Percentiles rank a stretch among this genome's conserved stretches.
Conservation (phyloP, 768 basidiomycete genomes). For the Suillus occidentalis region DNA sequence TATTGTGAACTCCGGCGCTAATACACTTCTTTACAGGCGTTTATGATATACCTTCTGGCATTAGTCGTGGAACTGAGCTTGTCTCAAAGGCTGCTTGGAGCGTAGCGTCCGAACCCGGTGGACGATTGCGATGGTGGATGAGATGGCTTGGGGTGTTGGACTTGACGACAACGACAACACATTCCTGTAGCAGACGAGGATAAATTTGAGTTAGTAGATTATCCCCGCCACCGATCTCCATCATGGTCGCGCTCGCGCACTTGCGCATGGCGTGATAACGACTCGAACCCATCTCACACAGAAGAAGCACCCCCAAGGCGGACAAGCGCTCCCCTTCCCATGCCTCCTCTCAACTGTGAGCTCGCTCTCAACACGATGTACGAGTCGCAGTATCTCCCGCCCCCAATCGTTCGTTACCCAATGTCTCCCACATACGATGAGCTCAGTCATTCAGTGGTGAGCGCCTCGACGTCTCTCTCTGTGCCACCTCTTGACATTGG, state of each 20-base stretch:
- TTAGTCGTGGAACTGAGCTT: conserved; percentile 61
- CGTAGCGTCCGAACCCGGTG: conserved; percentile 61
- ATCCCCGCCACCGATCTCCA: conserved; percentile 12
- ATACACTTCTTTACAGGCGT: conserved; percentile 45
- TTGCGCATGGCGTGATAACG: conserved; percentile 24
- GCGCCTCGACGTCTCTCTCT: conserved; percentile 15
- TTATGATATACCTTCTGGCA: conserved; percentile 55
- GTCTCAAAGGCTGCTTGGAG: conserved; percentile 83
- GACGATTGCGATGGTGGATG: conserved; percentile 80
- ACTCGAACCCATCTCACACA: conserved; percentile 29
- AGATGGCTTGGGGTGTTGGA: conserved; percentile 78
- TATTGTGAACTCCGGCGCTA: conserved; percentile 6
- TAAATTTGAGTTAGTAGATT: conserved; percentile 29
- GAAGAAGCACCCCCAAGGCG: conserved; percentile 35
- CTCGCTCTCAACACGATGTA: conserved; percentile 38
- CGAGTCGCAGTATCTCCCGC: conserved; percentile 43
- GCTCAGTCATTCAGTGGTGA: conserved; percentile 22
- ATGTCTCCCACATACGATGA: conserved; percentile 28
- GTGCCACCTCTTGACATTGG: conserved; percentile 32
- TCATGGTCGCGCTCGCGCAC: conserved; percentile 32
- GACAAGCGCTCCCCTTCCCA: conserved; percentile 48
- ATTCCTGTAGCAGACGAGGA: conserved; percentile 25
- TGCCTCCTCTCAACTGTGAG: conserved; percentile 43
- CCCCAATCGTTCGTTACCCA: conserved; percentile 28
- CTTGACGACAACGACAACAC: conserved; percentile 36